Percentiles rank a stretch among this genome's conserved stretches.
phyloP scores from a whole-genome alignment of 306 rosid species.

The Psophocarpus tetragonolobus region DNA sequence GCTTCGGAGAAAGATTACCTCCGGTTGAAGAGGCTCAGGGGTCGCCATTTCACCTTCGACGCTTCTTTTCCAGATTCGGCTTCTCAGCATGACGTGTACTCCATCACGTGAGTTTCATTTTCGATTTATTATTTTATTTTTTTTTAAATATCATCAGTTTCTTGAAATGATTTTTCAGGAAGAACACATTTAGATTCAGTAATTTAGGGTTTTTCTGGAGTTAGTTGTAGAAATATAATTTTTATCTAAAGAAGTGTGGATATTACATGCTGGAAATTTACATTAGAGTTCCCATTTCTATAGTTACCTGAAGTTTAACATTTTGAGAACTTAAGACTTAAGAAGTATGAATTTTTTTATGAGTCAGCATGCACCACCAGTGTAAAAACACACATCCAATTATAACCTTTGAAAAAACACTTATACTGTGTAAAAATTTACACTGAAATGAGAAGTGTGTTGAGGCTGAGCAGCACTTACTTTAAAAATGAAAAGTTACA shows the following conservation, averaged over 20 bases:
- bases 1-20: constrained; percentile 67
- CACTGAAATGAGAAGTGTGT: too few relatives aligned
- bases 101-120: constrained; percentile 69
- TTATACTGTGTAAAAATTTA: too few relatives aligned
- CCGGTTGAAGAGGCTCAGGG: constrained; percentile 79
- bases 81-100: constrained; percentile 76
- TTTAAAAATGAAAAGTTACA: too few relatives aligned
- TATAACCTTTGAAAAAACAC: too few relatives aligned
- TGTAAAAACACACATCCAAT: too few relatives aligned
- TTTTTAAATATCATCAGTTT: background rate
- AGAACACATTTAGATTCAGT: too few relatives aligned
- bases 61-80: constrained; percentile 73
- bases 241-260: background rate
- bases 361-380: too few relatives aligned
- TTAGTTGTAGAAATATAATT: too few relatives aligned
- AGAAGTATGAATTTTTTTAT: too few relatives aligned
- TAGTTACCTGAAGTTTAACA: background rate
- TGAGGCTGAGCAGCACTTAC: too few relatives aligned
- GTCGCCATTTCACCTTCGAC: constrained; percentile 74
- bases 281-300: background rate
- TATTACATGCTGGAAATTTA: background rate
- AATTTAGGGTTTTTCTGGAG: background rate
- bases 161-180: too few relatives aligned
- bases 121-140: background rate
- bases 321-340: background rate